phyloP scores from a whole-genome alignment of 495 filamentous ascomycete genomes.

The Xylaria acuta region DNA sequence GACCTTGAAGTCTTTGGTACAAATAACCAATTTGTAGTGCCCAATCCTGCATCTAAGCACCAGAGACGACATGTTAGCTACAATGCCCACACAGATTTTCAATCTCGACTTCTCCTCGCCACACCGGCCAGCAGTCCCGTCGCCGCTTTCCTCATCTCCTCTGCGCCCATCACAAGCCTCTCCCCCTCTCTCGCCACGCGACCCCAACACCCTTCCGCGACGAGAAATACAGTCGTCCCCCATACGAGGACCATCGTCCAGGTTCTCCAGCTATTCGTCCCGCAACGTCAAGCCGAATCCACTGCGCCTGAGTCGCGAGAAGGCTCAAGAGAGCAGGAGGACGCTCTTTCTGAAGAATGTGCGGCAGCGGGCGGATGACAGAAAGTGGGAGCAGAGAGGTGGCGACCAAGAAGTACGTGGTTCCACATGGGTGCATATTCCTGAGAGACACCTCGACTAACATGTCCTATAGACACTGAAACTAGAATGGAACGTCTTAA shows the following conservation, averaged over 20 bases:
- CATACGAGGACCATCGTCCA: constrained; percentile 33
- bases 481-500: constrained; percentile 52
- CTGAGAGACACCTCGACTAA: constrained; percentile 25
- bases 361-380: constrained; percentile 71
- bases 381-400: constrained; percentile 67
- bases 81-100: constrained; percentile 38
- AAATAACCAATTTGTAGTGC: not conserved
- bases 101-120: constrained; percentile 41
- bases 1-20: not conserved
- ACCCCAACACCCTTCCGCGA: constrained; percentile 35
- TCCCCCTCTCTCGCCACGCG: constrained; percentile 36
- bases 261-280: constrained; percentile 40
- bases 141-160: constrained; percentile 45
- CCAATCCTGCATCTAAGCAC: not conserved
- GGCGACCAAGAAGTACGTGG: constrained; percentile 76
- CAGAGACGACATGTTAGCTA: constrained; percentile 40
- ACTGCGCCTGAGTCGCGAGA: constrained; percentile 47
- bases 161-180: constrained; percentile 38
- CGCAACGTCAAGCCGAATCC: constrained; percentile 47
- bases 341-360: constrained; percentile 79
- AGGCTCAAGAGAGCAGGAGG: constrained; percentile 60
- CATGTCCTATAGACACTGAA: constrained; percentile 51
- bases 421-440: not conserved
- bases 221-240: constrained; percentile 46
- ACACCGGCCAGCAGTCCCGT: constrained; percentile 39